phyloP scores from a whole-genome alignment of 2,329 filamentous ascomycete genomes.

The Alternaria infectoria region DNA sequence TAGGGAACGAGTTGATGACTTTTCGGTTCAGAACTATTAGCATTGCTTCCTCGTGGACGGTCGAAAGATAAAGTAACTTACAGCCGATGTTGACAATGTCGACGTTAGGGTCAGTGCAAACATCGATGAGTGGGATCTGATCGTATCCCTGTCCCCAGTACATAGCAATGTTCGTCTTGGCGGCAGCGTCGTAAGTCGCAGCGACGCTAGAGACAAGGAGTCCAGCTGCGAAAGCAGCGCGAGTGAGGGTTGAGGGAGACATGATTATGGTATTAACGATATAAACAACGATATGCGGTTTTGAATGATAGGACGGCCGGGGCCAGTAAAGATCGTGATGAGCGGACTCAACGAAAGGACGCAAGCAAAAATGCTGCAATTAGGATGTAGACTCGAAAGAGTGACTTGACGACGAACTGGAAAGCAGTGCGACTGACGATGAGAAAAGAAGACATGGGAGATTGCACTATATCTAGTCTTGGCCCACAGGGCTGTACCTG shows the following conservation, averaged over 20 bases:
- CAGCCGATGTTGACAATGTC: slow-evolving; percentile 64
- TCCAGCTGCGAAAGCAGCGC: slow-evolving; percentile 44
- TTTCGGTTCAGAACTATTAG: background rate
- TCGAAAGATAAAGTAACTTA: background rate
- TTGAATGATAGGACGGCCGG: slow-evolving; percentile 48
- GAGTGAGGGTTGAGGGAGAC: slow-evolving; percentile 38
- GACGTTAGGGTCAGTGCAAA: slow-evolving; percentile 58
- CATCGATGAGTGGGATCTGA: slow-evolving; percentile 57
- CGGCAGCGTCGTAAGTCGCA: slow-evolving; percentile 50
- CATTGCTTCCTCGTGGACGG: background rate
- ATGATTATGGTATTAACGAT: slow-evolving; percentile 44
- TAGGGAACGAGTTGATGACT: slow-evolving; percentile 61
- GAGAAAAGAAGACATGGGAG: slow-evolving; percentile 34
- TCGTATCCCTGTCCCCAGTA: slow-evolving; percentile 63
- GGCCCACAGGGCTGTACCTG: slow-evolving; percentile 32
- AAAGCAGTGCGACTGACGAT: slow-evolving; percentile 29
- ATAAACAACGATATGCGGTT: slow-evolving; percentile 30
- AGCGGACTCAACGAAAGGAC: slow-evolving; percentile 59
- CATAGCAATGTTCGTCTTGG: slow-evolving; percentile 58
- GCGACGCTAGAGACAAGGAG: slow-evolving; percentile 45
- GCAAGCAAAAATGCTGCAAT: slow-evolving; percentile 56
- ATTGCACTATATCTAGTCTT: slow-evolving; percentile 32
- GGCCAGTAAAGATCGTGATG: slow-evolving; percentile 50
- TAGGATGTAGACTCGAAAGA: slow-evolving; percentile 38
- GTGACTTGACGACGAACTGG: slow-evolving; percentile 30